These are phyloP conservation scores for Cryptosporidium muris DNA, from an alignment of 169 alveolate genomes.

Conservation along the genomic window DNA sequence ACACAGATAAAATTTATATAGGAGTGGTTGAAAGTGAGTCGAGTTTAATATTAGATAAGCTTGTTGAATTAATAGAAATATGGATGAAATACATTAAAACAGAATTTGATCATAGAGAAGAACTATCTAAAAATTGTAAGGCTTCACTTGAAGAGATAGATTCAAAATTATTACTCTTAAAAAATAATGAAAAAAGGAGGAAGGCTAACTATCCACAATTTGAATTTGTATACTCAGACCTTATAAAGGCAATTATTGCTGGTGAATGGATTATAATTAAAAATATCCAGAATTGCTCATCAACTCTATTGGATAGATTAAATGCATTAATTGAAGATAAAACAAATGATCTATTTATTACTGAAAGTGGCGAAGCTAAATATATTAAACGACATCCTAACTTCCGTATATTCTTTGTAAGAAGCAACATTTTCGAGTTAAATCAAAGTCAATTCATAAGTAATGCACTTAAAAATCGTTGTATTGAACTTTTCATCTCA, in stretches of 20 bases:
- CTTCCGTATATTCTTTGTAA: slow-evolving; percentile 83
- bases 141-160: not conserved
- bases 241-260: slow-evolving; percentile 84
- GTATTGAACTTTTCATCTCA: slow-evolving; percentile 83
- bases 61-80: not conserved
- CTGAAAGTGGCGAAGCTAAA: slow-evolving; percentile 47
- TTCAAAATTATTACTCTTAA: not conserved
- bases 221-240: slow-evolving; percentile 32
- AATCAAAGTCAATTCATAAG: slow-evolving; percentile 75
- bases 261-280: slow-evolving; percentile 93
- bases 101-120: not conserved
- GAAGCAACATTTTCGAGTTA: slow-evolving; percentile 53
- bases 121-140: not conserved
- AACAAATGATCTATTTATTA: slow-evolving; percentile 65
- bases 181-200: not conserved
- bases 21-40: not conserved
- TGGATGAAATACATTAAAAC: not conserved
- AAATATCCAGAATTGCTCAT: slow-evolving; percentile 87
- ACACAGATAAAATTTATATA: not conserved
- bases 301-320: slow-evolving; percentile 92
- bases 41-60: not conserved
- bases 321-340: slow-evolving; percentile 92
- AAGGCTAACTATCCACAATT: not conserved
- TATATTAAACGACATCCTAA: slow-evolving; percentile 82
- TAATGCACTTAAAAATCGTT: slow-evolving; percentile 89